Evolutionary conservation across 2,329 filamentous ascomycete species (phyloP), one percentile per base, ranked within the genome.

Genomic region (Colletotrichum sp.): DNA sequence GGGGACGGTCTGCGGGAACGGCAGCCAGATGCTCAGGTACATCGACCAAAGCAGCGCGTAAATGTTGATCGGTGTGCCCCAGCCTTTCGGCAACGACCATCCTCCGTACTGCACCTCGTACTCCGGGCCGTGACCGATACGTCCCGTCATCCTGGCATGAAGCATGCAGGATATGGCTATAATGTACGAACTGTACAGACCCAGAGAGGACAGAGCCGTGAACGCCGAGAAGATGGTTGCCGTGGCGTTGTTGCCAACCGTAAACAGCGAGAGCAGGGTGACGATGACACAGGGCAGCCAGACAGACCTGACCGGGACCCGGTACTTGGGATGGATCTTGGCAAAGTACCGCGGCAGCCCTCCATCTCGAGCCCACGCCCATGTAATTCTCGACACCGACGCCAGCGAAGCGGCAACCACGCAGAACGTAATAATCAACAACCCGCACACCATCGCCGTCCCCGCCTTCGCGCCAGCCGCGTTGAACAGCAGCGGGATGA

Each of bases 391-490:
- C 7, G 73, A 76, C 26, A 80, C 81, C 13, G 83, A 83, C 60
- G 80, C 82, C n/a, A 81, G 81, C 16, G 85, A 87, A 75, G 80
- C 79, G 26, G 85, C 84, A 78, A 83, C 80, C 49, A 81, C 69
- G 78, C 72, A 72, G 28, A 73, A 57, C 7, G 62, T 60, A 36
- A 72, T 66, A 32, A 75, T 59, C 59, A 81, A 71, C 72, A 79
- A 59, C 1, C 73, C 73, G 21, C 70, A 72, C 18, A 76, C 73
- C 73, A 76, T 76, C 15, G 73, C 73, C 24, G 73, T 76, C 6
- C 73, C 73, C 7, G 73, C 73, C 10, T 34, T 65, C 1, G 69
- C 69, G 1, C 73, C 73, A 2, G 69, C 73, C 10, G 73, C 69
- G 39, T 76, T 73, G 69, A 76, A 73, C 12, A 76, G 44, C 10